Evolutionary conservation across 2,329 filamentous ascomycete genomes (phyloP).

Genomic region (Paecilomyces fulvus): DNA sequence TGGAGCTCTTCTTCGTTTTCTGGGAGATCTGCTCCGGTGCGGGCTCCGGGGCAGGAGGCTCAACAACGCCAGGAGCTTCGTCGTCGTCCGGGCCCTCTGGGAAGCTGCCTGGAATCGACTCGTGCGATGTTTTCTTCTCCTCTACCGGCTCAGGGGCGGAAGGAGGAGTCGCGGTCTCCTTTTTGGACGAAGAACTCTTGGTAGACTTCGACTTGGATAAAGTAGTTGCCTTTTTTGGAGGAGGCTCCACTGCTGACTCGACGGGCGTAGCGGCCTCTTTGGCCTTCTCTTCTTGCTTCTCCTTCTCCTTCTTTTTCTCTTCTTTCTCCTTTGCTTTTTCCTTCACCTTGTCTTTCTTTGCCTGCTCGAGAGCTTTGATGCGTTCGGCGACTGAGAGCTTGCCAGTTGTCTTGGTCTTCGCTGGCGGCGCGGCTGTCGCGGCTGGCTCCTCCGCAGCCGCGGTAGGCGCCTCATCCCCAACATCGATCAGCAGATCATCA

Average conservation of each 20-base stretch:
- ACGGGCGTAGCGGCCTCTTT: constrained; percentile 21
- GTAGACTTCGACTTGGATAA: constrained; percentile 13
- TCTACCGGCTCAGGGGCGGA: constrained; percentile 16
- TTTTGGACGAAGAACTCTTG: constrained; percentile 15
- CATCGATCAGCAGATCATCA: constrained; percentile 29
- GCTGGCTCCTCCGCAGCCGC: constrained; percentile 30
- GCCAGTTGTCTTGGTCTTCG: constrained; percentile 32
- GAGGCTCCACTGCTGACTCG: constrained; percentile 30
- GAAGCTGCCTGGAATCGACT: constrained; percentile 50
- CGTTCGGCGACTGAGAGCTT: constrained; percentile 45
- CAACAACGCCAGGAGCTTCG: constrained; percentile 20
- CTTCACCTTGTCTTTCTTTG: constrained; percentile 32
- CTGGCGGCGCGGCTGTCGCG: constrained; percentile 31
- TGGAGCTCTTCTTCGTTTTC: constrained; percentile 12
- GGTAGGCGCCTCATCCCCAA: constrained; percentile 25
- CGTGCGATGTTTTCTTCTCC: constrained; percentile 29
- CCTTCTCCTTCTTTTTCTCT: constrained; percentile 30
- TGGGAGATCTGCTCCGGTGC: constrained; percentile 4
- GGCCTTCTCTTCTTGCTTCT: constrained; percentile 29
- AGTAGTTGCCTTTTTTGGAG: constrained; percentile 10
- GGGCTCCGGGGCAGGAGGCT: constrained; percentile 13
- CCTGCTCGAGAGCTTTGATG: constrained; percentile 41
- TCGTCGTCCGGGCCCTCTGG: constrained; percentile 45
- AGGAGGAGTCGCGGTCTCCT: constrained; percentile 7
- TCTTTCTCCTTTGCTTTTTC: constrained; percentile 27